phyloP scores from a whole-genome alignment of 148 eudicot species.

The Vaccinium vitisidaea region DNA sequence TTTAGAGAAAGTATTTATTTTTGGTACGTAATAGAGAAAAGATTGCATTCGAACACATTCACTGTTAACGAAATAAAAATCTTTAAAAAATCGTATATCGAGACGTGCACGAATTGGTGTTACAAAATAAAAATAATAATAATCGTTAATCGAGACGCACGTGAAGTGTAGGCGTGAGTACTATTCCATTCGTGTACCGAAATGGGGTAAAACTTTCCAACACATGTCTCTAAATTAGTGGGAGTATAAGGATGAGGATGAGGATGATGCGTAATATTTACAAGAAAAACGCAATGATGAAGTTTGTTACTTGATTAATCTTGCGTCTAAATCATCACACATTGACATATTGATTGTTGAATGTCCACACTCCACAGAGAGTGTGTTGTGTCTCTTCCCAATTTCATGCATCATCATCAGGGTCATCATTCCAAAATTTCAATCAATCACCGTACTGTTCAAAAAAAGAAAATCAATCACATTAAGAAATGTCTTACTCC shows the following conservation, averaged over 20 bases:
- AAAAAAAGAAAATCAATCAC: too few relatives aligned
- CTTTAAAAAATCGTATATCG: too few relatives aligned
- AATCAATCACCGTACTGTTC: not conserved
- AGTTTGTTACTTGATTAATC: not conserved
- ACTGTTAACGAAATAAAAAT: too few relatives aligned
- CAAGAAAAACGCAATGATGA: not conserved
- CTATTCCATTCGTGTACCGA: not conserved
- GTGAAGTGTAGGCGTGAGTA: not conserved
- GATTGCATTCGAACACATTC: too few relatives aligned
- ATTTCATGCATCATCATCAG: not conserved
- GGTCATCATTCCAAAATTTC: not conserved
- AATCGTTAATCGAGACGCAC: too few relatives aligned
- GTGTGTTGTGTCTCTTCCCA: not conserved
- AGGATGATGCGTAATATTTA: not conserved
- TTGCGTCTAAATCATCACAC: not conserved
- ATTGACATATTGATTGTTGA: not conserved
- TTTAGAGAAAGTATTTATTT: too few relatives aligned
- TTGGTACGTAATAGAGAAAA: too few relatives aligned
- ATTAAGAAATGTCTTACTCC: too few relatives aligned
- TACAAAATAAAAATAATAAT: too few relatives aligned
- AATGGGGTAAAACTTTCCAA: not conserved
- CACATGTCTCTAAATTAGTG: not conserved
- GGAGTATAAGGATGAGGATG: not conserved
- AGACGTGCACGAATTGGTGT: too few relatives aligned
- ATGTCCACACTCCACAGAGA: not conserved